phyloP scores from a whole-genome alignment of 164 flowering plant species.

The Protea cynaroides region DNA sequence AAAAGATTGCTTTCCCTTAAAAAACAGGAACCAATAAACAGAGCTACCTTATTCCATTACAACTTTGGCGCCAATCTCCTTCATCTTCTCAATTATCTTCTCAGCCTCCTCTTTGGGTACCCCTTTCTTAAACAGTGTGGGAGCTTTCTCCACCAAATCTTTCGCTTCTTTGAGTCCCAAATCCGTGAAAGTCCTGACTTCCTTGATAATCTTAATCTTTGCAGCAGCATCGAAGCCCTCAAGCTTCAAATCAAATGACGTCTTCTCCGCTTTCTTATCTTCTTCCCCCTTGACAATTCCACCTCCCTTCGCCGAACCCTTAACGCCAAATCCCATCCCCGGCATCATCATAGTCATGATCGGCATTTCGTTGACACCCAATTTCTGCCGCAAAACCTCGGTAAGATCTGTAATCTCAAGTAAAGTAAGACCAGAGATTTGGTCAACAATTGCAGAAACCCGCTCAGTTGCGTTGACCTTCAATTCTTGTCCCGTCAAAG shows the following conservation, averaged over 20 bases:
- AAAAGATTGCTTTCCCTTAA: not conserved
- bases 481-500: constrained; percentile 6
- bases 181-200: constrained; percentile 75
- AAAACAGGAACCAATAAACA: not conserved
- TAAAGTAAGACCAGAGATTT: constrained; percentile 55
- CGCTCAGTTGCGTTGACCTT: constrained; percentile 26
- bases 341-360: constrained; percentile 80
- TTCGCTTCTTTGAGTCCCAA: constrained; percentile 38
- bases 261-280: constrained; percentile 69
- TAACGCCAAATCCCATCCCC: constrained; percentile 54
- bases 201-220: constrained; percentile 90
- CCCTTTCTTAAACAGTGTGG: constrained; percentile 28
- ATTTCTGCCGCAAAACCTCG: constrained; percentile 52
- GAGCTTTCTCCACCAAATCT: constrained; percentile 36
- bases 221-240: constrained; percentile 74
- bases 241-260: constrained; percentile 77
- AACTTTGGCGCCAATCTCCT: constrained; percentile 28
- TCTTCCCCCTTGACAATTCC: constrained; percentile 41
- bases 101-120: constrained; percentile 29
- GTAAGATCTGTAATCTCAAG: constrained; percentile 67
- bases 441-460: constrained; percentile 64
- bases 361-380: constrained; percentile 66
- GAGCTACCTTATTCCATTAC: constrained; percentile 24
- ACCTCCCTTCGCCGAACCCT: constrained; percentile 23
- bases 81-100: constrained; percentile 34